phyloP scores from a whole-genome alignment of 73 alveolate species.

The Paramecium sexaurelia region DNA sequence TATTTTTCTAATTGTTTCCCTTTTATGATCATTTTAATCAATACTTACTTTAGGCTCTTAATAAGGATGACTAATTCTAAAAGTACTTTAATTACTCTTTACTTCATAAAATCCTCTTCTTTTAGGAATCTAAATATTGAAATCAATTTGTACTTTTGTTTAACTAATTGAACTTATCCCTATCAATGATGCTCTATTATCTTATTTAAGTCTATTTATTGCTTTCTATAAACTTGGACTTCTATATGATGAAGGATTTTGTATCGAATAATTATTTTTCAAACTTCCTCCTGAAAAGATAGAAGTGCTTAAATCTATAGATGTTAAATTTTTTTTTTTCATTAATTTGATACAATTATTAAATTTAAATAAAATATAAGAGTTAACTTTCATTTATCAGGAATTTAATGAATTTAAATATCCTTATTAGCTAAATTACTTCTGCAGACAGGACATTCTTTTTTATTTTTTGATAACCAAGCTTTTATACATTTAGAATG shows the following conservation, averaged over 20 bases:
- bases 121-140: neutral
- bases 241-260: neutral
- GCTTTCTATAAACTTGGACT: conserved; percentile 5
- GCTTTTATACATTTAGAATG: neutral
- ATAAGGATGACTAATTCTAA: neutral
- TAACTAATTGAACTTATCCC: neutral
- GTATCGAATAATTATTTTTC: neutral
- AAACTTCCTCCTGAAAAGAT: neutral
- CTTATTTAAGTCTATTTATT: neutral
- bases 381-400: neutral
- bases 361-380: neutral
- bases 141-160: neutral
- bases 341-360: neutral
- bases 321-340: conserved; percentile 2
- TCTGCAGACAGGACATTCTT: neutral
- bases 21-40: neutral
- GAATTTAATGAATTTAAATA: neutral
- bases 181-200: neutral
- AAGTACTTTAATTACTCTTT: neutral
- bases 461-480: neutral
- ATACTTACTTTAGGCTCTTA: neutral
- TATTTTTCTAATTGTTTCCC: neutral
- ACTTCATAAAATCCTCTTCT: neutral
- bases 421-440: neutral
- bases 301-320: neutral